These are phyloP conservation scores for Eucalyptus tenuipes DNA, from an alignment of 345 rosid genomes.

Conservation along the genomic window DNA sequence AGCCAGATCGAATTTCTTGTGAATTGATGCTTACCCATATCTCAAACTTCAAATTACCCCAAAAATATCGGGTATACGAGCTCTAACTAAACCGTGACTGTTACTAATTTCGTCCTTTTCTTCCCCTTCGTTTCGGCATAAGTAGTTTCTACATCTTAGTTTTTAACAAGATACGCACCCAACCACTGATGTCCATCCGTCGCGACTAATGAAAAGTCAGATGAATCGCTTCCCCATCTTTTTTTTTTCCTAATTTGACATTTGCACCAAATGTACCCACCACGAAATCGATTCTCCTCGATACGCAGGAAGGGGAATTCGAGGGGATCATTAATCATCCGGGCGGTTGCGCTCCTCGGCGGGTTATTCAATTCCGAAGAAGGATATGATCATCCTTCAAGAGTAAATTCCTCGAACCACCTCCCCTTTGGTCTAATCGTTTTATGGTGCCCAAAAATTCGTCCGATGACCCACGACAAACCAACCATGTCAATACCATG, in stretches of 20 bases:
- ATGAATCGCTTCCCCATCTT: background rate
- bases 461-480: background rate
- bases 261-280: background rate
- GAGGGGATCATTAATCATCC: background rate
- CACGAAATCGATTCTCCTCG: background rate
- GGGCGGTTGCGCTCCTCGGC: background rate
- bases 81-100: background rate
- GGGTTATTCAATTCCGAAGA: background rate
- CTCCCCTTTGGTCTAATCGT: background rate
- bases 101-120: background rate
- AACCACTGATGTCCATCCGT: accelerated
- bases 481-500: background rate
- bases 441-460: background rate
- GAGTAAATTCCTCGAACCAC: background rate
- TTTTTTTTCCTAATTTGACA: background rate
- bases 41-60: background rate
- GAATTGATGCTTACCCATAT: background rate
- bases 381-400: background rate
- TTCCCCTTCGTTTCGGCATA: background rate
- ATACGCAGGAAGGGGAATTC: background rate
- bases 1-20: background rate
- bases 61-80: background rate
- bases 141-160: background rate
- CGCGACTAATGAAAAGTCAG: background rate
- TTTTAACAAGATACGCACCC: background rate